Conservation (phyloP, 768 basidiomycete species). For the Rhizopogon vinicolor region DNA sequence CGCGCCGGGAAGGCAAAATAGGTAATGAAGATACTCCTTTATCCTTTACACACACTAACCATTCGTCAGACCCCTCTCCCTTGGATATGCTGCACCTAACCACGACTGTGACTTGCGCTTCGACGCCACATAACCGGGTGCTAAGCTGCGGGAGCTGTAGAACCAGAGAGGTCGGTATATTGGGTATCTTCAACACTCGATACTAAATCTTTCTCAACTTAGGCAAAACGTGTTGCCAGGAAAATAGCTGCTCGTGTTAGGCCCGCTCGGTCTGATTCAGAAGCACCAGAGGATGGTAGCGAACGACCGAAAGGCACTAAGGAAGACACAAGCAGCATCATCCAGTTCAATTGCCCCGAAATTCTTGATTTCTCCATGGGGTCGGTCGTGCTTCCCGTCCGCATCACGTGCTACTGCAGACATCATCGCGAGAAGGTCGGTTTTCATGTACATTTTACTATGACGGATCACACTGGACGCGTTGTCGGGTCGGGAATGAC, state of each 20-base stretch:
- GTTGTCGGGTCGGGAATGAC: slow-evolving; percentile 79
- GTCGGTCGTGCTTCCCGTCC: slow-evolving; percentile 83
- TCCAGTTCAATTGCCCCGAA: slow-evolving; percentile 94
- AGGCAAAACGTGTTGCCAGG: slow-evolving; percentile 87
- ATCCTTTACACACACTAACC: slow-evolving; percentile 13
- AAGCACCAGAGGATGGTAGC: slow-evolving; percentile 54
- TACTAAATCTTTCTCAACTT: slow-evolving; percentile 12
- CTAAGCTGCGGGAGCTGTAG: slow-evolving; percentile 87
- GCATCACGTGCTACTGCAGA: slow-evolving; percentile 97
- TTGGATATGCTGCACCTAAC: slow-evolving; percentile 70
- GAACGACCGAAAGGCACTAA: slow-evolving; percentile 38
- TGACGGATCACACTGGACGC: slow-evolving; percentile 76
- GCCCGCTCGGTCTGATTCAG: slow-evolving; percentile 72
- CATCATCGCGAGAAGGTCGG: slow-evolving; percentile 98
- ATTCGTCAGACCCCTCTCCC: slow-evolving; percentile 51
- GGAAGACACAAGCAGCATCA: slow-evolving; percentile 78
- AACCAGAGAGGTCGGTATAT: slow-evolving; percentile 64
- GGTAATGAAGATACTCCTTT: slow-evolving; percentile 37
- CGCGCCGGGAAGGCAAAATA: slow-evolving; percentile 80
- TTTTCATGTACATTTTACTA: slow-evolving; percentile 84
- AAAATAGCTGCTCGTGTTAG: slow-evolving; percentile 83
- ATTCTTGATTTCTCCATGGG: slow-evolving; percentile 86
- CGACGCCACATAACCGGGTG: slow-evolving; percentile 72
- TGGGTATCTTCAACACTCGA: slow-evolving; percentile 1
- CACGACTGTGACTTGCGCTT: slow-evolving; percentile 75